A percentile compares a stretch with the other conserved stretches of the same genome.
phyloP scores from a whole-genome alignment of 108 stramenopile species.

The Ochromonas danica region DNA sequence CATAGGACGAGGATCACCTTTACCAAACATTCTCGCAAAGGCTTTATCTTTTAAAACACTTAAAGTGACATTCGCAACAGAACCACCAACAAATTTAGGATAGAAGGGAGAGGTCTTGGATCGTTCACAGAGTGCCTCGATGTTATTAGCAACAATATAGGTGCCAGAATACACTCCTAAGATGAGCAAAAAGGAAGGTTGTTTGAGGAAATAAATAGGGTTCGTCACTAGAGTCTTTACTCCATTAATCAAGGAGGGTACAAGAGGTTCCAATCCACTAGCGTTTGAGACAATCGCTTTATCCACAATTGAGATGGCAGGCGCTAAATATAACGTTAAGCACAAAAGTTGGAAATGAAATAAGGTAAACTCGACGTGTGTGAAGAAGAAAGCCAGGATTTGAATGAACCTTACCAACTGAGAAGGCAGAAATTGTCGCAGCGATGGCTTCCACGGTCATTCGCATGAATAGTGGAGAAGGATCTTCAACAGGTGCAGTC shows the following conservation, averaged over 20 bases:
- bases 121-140: slow-evolving; percentile 39
- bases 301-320: slow-evolving; percentile 20
- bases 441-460: background rate
- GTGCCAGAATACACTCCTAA: slow-evolving; percentile 42
- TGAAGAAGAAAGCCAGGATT: background rate
- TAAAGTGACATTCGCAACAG: slow-evolving; percentile 32
- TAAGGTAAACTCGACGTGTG: background rate
- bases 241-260: slow-evolving; percentile 14
- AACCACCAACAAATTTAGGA: slow-evolving; percentile 32
- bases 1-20: slow-evolving; percentile 1
- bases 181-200: slow-evolving; percentile 37
- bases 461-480: background rate
- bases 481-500: too few species aligned
- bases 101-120: slow-evolving; percentile 24
- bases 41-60: slow-evolving; percentile 43
- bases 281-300: slow-evolving; percentile 25
- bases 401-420: slow-evolving; percentile 11
- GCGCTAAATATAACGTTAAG: slow-evolving; percentile 3
- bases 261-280: slow-evolving; percentile 2
- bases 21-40: slow-evolving; percentile 40
- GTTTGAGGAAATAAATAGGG: slow-evolving; percentile 37
- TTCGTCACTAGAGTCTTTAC: background rate
- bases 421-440: background rate
- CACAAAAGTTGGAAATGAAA: background rate
- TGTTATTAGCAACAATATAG: slow-evolving; percentile 34